phyloP scores from a whole-genome alignment of 2,329 filamentous ascomycete genomes.

The Zymoseptoria brevis region DNA sequence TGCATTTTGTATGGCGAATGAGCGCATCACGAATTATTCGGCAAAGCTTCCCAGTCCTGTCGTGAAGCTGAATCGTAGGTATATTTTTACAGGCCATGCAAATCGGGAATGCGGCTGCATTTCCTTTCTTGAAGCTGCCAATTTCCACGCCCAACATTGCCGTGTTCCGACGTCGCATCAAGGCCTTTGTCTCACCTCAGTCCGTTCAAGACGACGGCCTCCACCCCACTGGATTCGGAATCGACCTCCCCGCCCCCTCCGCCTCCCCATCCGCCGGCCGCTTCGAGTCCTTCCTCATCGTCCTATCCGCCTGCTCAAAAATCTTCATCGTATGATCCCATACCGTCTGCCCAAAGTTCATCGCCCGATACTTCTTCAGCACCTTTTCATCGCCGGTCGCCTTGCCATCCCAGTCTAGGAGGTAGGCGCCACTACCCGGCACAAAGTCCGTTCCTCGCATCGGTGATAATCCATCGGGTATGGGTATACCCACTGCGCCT shows the following conservation, averaged over 20 bases:
- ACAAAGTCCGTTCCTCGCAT: constrained; percentile 26
- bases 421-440: constrained; percentile 30
- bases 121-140: neutral
- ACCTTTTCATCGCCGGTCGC: constrained; percentile 28
- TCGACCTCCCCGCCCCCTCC: constrained; percentile 18
- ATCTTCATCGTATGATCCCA: constrained; percentile 33
- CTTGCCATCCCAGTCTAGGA: constrained; percentile 33
- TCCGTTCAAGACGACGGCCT: constrained; percentile 10
- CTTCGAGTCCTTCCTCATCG: constrained; percentile 20
- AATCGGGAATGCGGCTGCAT: neutral
- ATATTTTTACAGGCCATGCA: too few species aligned
- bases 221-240: constrained; percentile 27
- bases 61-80: too few species aligned
- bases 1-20: too few species aligned
- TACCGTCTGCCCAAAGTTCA: constrained; percentile 25
- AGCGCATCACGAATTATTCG: too few species aligned
- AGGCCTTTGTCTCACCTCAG: too few species aligned
- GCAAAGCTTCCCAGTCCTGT: too few species aligned
- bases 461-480: constrained; percentile 22
- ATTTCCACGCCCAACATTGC: too few species aligned
- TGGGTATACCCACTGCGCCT: constrained; percentile 23
- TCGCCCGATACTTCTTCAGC: constrained; percentile 26
- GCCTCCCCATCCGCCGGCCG: constrained; percentile 19
- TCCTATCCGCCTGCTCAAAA: constrained; percentile 25
- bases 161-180: too few species aligned